These are phyloP conservation scores for Cordyceps militaris DNA, from an alignment of 2,329 filamentous ascomycete species.

Conservation along the genomic window DNA sequence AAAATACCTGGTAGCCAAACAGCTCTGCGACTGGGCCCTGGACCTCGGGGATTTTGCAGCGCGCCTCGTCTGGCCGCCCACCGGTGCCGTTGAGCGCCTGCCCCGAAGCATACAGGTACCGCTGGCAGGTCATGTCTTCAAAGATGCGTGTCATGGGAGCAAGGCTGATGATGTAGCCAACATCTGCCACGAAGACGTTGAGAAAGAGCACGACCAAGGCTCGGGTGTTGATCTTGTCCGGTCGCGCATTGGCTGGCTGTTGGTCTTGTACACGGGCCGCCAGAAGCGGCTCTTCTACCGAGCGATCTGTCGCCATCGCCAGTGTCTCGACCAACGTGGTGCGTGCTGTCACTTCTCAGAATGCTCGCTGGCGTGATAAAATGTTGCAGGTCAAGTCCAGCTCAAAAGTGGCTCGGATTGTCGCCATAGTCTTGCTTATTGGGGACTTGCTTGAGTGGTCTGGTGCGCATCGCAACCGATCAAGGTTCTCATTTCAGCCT, in stretches of 20 bases:
- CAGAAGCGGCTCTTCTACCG: conserved; percentile 4
- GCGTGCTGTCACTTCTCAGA: background rate
- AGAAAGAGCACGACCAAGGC: background rate
- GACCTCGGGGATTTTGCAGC: conserved; percentile 9
- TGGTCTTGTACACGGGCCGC: background rate
- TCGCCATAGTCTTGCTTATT: background rate
- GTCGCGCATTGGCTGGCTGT: background rate
- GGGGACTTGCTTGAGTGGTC: background rate
- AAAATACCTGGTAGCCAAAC: conserved; percentile 6
- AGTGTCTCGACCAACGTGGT: background rate
- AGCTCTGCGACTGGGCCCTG: conserved; percentile 8
- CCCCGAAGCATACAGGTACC: background rate
- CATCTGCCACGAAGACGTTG: background rate
- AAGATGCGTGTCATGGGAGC: conserved; percentile 4
- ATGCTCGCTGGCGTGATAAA: background rate
- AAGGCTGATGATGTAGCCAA: conserved; percentile 6
- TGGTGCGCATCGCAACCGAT: background rate
- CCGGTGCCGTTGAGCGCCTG: background rate
- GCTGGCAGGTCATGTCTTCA: conserved; percentile 5
- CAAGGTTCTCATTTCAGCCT: background rate
- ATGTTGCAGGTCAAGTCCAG: background rate
- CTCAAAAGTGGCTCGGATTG: background rate
- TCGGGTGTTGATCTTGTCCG: background rate
- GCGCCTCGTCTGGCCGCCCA: conserved; percentile 1
- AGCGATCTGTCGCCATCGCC: background rate